Evolutionary conservation across 768 basidiomycete genomes (phyloP), one percentile per base, ranked within the genome.

Genomic region (Amanita subjunquillea): DNA sequence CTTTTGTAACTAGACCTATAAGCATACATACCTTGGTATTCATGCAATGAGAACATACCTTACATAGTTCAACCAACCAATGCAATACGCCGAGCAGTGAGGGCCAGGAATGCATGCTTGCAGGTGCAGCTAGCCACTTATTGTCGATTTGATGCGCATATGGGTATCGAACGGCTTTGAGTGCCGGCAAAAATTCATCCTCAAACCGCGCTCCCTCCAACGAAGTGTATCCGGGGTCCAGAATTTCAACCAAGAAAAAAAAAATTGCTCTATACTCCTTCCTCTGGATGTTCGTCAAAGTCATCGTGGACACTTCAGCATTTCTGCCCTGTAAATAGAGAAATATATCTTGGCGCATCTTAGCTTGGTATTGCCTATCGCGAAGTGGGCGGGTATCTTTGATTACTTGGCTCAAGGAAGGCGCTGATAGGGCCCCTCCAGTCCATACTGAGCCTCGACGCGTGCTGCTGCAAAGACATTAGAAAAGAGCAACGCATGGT

Each of bases 51-150:
- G 48, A 9, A 63, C 73, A 25, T 59, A 94, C 95, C 70, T 85
- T 86, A 60, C 87, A 85, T 57, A 90, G 65, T 59, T 90, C 85
- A 6, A 88, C 89, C 12, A 99, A 69, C 96, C 96, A 99, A 66
- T 94, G 87, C 32, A 98, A 64, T 61, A 89, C 87, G 20, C 88
- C 95, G 13, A 98, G 72, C 23, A 96, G 67, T 20, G 80, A 73
- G 0, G 91, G 90, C 96, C 95, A 98, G n/a, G 86, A 83, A 67
- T 91, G 87, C 72, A 87, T 85, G 50, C 84, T 86, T 0, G 90
- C 94, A 0, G 92, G 88, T 2, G 93, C 85, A 6, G 85, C 85
- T 4, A 98, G 67, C 77, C 89, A 91, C 57, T 89, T 93, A 48
- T 83, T 82, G 58, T 91, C 89, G 15, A 97, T 77, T 53, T 80